Percentiles rank a stretch among this genome's conserved stretches.
Evolutionary conservation across 306 rosid genomes (phyloP).

Genomic region (Ziziphus jujuba): DNA sequence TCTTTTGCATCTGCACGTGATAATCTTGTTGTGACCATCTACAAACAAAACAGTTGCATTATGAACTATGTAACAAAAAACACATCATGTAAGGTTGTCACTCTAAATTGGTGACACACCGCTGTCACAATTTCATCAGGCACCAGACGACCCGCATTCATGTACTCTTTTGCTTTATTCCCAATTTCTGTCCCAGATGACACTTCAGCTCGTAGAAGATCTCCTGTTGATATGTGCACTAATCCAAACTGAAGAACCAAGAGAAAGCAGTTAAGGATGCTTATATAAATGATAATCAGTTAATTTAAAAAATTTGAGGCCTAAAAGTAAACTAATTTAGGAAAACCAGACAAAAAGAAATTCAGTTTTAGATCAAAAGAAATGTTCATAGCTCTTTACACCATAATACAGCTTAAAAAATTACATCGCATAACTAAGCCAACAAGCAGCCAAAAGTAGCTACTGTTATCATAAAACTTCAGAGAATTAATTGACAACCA

Average conservation of each 20-base stretch:
- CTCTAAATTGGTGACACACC: slow-evolving; percentile 38
- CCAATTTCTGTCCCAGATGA: slow-evolving; percentile 90
- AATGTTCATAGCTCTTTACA: no score
- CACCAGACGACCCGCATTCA: slow-evolving; percentile 83
- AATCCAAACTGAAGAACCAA: slow-evolving; percentile 72
- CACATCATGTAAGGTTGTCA: slow-evolving; percentile 10
- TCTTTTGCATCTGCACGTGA: slow-evolving; percentile 60
- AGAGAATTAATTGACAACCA: no score
- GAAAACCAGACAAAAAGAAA: neutral
- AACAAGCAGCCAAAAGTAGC: no score
- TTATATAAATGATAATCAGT: neutral
- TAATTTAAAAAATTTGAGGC: neutral
- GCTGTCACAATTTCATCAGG: slow-evolving; percentile 93
- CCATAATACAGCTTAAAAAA: no score
- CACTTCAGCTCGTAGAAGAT: slow-evolving; percentile 81
- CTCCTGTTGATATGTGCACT: slow-evolving; percentile 96
- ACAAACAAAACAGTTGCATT: slow-evolving; percentile 19
- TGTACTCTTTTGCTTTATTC: slow-evolving; percentile 82
- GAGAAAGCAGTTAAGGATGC: slow-evolving; percentile 21
- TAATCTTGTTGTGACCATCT: slow-evolving; percentile 86
- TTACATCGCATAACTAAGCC: no score
- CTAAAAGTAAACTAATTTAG: neutral
- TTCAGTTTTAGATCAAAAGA: neutral
- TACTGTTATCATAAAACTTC: no score
- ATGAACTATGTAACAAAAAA: slow-evolving; percentile 19